phyloP scores from a whole-genome alignment of 2,329 filamentous ascomycete genomes.

The Microcyclosporella mali region DNA sequence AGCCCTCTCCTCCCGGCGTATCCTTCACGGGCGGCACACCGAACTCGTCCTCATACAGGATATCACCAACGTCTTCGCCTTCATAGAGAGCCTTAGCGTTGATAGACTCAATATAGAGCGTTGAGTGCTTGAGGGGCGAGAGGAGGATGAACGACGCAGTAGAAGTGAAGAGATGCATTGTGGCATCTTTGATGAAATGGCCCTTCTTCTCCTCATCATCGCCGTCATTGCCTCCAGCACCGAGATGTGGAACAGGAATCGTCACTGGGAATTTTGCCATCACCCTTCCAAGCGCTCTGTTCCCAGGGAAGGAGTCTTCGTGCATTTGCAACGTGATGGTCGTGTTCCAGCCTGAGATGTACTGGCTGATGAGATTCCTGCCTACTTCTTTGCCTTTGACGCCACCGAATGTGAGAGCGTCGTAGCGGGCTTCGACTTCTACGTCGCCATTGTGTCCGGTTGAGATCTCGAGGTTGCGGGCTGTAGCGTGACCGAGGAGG shows the following conservation, averaged over 20 bases:
- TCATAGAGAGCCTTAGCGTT: slow-evolving; percentile 76
- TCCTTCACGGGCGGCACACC: slow-evolving; percentile 56
- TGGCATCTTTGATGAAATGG: slow-evolving; percentile 75
- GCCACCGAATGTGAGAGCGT: slow-evolving; percentile 60
- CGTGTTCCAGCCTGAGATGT: slow-evolving; percentile 81
- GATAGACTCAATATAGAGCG: slow-evolving; percentile 69
- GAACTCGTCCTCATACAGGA: slow-evolving; percentile 68
- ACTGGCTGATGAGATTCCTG: slow-evolving; percentile 71
- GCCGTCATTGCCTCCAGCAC: slow-evolving; percentile 42
- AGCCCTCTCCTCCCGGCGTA: slow-evolving; percentile 46
- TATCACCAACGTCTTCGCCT: slow-evolving; percentile 68
- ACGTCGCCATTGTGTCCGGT: slow-evolving; percentile 68
- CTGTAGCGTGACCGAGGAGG: slow-evolving; percentile 67
- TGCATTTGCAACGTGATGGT: slow-evolving; percentile 70
- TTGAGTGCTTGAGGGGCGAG: slow-evolving; percentile 69
- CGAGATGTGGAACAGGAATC: slow-evolving; percentile 62
- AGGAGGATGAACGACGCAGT: slow-evolving; percentile 77
- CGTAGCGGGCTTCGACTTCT: slow-evolving; percentile 64
- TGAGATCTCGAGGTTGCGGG: slow-evolving; percentile 56
- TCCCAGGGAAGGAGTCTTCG: slow-evolving; percentile 62
- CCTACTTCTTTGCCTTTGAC: slow-evolving; percentile 56
- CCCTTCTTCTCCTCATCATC: slow-evolving; percentile 40
- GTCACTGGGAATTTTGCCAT: slow-evolving; percentile 67
- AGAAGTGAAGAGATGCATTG: slow-evolving; percentile 77
- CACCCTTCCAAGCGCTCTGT: slow-evolving; percentile 65